phyloP scores from a whole-genome alignment of 352 stramenopile species.

The Globisporangium uncinulatum region DNA sequence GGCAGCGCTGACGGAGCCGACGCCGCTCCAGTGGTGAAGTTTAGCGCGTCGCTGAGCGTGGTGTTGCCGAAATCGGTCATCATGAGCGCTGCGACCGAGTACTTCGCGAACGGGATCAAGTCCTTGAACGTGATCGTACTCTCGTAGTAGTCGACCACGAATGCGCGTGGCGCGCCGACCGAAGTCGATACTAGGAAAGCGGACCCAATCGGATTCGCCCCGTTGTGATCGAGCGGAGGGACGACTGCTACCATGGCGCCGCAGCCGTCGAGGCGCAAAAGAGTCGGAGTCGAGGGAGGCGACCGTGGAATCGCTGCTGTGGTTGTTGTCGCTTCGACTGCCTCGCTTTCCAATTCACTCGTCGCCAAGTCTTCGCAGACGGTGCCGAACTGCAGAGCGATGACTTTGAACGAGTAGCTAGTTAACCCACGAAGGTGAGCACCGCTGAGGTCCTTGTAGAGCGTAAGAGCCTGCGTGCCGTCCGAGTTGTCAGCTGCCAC shows the following conservation, averaged over 20 bases:
- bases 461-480: constrained; percentile 8
- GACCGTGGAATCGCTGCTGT: constrained; percentile 17
- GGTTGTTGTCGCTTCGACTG: constrained; percentile 18
- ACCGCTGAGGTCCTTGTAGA: constrained; percentile 17
- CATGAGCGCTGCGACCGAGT: constrained; percentile 18
- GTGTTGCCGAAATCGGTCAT: constrained; percentile 14
- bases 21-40: constrained; percentile 19
- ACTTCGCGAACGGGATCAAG: constrained; percentile 23
- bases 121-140: constrained; percentile 12
- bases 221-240: constrained; percentile 29
- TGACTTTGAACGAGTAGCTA: constrained; percentile 33
- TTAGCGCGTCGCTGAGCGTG: constrained; percentile 12
- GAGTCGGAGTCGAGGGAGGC: constrained; percentile 12
- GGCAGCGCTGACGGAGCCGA: constrained; percentile 14
- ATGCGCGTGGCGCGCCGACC: neutral
- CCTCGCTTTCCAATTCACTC: constrained; percentile 24
- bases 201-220: constrained; percentile 14
- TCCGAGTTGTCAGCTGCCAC: constrained; percentile 12
- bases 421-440: constrained; percentile 16
- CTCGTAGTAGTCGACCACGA: constrained; percentile 5
- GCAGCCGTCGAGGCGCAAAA: constrained; percentile 19
- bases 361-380: constrained; percentile 30
- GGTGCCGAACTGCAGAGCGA: constrained; percentile 33
- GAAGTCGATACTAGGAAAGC: neutral
- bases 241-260: constrained; percentile 13